Conservation (phyloP, 73 alveolate species). For the Paramecium octaurelia region DNA sequence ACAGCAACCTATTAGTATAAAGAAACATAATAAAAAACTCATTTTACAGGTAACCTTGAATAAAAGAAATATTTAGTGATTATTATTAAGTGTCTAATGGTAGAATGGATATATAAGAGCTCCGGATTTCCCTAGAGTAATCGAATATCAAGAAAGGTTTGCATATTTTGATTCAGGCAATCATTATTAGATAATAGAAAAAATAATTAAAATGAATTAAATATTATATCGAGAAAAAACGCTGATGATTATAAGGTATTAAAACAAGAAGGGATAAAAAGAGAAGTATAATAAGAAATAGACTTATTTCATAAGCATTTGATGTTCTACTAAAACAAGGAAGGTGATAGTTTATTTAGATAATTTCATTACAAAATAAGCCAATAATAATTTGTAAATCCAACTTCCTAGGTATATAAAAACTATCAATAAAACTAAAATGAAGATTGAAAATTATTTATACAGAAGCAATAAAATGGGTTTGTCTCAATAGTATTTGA, state of each 20-base stretch:
- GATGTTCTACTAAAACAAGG: conserved; percentile 71
- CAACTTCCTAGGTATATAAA: neutral
- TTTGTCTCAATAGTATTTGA: neutral
- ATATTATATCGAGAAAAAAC: conserved; percentile 68
- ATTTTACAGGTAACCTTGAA: neutral
- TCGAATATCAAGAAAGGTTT: conserved; percentile 39
- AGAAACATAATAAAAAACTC: neutral
- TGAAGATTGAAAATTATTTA: neutral
- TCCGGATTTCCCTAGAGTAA: conserved; percentile 27
- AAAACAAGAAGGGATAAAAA: conserved; percentile 35
- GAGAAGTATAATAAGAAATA: too few relatives aligned
- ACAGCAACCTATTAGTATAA: neutral
- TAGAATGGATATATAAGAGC: conserved; percentile 41
- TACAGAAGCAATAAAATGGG: neutral
- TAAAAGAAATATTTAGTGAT: conserved; percentile 1
- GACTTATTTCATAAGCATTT: conserved; percentile 78
- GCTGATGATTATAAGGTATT: conserved; percentile 62
- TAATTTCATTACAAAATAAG: conserved; percentile 63
- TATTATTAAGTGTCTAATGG: conserved; percentile 21
- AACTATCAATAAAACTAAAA: neutral
- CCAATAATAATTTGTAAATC: neutral
- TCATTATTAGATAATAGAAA: conserved; percentile 38
- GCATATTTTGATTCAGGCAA: conserved; percentile 49
- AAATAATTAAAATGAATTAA: conserved; percentile 50
- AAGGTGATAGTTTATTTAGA: conserved; percentile 67